Conservation (phyloP, 2,329 filamentous ascomycete species). For the Venturia effusa region DNA sequence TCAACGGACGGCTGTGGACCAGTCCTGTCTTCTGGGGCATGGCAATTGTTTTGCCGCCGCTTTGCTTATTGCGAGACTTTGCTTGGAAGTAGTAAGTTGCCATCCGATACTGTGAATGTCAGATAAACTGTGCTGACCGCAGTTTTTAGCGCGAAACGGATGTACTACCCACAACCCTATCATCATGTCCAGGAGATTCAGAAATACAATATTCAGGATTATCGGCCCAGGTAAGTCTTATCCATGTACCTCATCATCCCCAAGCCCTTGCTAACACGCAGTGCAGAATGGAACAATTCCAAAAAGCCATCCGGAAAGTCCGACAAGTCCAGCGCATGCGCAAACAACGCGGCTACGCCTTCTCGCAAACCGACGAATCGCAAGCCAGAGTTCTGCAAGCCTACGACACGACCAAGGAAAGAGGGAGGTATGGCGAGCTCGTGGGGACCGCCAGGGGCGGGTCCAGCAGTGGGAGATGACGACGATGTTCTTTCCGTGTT, state of each 20-base stretch:
- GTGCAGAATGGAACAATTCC: conserved; percentile 93
- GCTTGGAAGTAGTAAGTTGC: conserved; percentile 74
- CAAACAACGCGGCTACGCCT: conserved; percentile 96
- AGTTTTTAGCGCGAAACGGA: conserved; percentile 57
- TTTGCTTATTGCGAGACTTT: conserved; percentile 82
- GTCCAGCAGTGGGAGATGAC: background rate
- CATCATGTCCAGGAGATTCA: conserved; percentile 99
- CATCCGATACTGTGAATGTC: background rate
- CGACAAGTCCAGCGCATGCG: conserved; percentile 98
- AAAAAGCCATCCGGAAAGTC: conserved; percentile 98
- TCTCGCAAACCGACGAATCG: conserved; percentile 93
- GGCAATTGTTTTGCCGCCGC: conserved; percentile 63
- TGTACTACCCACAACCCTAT: conserved; percentile 93
- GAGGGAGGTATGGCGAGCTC: conserved; percentile 96
- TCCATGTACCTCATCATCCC: too few relatives aligned
- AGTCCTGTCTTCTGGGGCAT: conserved; percentile 88
- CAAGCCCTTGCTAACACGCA: too few relatives aligned
- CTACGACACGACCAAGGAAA: conserved; percentile 88
- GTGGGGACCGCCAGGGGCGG: background rate
- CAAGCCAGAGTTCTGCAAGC: conserved; percentile 92
- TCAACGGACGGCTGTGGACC: conserved; percentile 69
- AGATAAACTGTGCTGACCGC: conserved; percentile 12
- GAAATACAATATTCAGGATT: conserved; percentile 99
- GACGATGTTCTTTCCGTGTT: background rate
- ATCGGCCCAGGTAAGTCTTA: conserved; percentile 67